Percentiles rank a stretch among this genome's conserved stretches.
These are phyloP conservation scores for Skeletonema costatum DNA, from an alignment of 108 stramenopile species.

Conservation along the genomic window DNA sequence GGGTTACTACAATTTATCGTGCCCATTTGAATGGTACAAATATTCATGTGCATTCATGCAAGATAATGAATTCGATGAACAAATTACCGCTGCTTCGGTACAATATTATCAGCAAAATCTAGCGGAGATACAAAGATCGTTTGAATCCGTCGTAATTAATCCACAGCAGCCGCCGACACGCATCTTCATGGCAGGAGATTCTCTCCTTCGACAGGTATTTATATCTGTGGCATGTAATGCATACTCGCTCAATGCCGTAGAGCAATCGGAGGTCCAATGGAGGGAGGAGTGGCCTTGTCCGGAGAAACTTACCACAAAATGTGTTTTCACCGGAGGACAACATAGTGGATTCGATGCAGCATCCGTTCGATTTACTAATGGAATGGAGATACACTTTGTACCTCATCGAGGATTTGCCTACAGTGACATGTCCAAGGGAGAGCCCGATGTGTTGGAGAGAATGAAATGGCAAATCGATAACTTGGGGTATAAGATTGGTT, in stretches of 20 bases:
- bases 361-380: constrained; percentile 9
- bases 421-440: background rate
- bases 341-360: constrained; percentile 33
- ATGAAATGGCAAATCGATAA: constrained; percentile 4
- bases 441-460: constrained; percentile 2
- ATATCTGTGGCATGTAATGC: constrained; percentile 34
- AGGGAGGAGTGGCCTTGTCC: constrained; percentile 14
- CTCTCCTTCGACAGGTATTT: constrained; percentile 28
- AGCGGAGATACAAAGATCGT: background rate
- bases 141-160: background rate
- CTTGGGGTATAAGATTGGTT: constrained; percentile 9
- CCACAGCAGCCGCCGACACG: constrained; percentile 2
- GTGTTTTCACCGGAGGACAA: background rate
- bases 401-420: constrained; percentile 15
- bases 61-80: background rate
- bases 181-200: constrained; percentile 26
- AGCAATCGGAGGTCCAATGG: constrained; percentile 12
- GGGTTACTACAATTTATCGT: constrained; percentile 29
- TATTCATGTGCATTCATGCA: constrained; percentile 19
- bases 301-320: background rate
- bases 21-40: constrained; percentile 34
- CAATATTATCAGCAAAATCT: constrained; percentile 13
- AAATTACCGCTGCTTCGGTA: constrained; percentile 6
- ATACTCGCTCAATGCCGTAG: constrained; percentile 3
- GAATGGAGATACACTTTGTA: constrained; percentile 22